Conservation (phyloP, 352 stramenopile genomes). For the Globisporangium spiculum region DNA sequence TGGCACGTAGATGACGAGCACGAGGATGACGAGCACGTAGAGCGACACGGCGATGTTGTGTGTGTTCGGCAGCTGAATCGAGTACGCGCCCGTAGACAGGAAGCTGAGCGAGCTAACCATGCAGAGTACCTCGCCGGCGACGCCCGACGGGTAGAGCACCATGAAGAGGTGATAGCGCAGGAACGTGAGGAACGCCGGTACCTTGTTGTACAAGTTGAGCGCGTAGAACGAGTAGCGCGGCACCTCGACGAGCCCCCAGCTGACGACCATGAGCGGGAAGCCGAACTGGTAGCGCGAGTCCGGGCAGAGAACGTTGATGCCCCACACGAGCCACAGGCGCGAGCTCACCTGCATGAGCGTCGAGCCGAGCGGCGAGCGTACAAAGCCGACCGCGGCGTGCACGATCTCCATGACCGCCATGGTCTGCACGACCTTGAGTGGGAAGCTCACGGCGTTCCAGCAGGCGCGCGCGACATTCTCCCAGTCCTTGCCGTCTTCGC, state of each 20-base stretch:
- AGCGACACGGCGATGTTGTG: slow-evolving; percentile 78
- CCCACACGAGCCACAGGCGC: slow-evolving; percentile 92
- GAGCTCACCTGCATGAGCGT: slow-evolving; percentile 92
- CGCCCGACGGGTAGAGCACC: slow-evolving; percentile 97
- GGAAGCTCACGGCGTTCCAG: slow-evolving; percentile 54
- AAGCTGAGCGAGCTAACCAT: slow-evolving; percentile 68
- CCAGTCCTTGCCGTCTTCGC: slow-evolving; percentile 52
- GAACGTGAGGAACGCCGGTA: slow-evolving; percentile 96
- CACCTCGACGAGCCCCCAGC: slow-evolving; percentile 89
- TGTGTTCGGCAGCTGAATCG: slow-evolving; percentile 71
- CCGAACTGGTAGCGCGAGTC: slow-evolving; percentile 77
- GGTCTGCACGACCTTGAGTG: slow-evolving; percentile 90
- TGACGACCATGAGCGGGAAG: slow-evolving; percentile 86
- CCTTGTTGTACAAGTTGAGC: slow-evolving; percentile 90
- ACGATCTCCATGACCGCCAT: slow-evolving; percentile 95
- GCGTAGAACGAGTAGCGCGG: slow-evolving; percentile 98
- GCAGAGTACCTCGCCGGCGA: slow-evolving; percentile 86
- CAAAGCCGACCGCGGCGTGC: slow-evolving; percentile 93
- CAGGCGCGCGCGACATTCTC: slow-evolving; percentile 39
- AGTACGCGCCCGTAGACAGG: slow-evolving; percentile 57
- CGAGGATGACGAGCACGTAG: slow-evolving; percentile 66
- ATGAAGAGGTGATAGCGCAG: slow-evolving; percentile 98
- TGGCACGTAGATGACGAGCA: slow-evolving; percentile 71
- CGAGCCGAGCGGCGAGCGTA: slow-evolving; percentile 94
- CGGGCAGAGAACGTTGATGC: slow-evolving; percentile 89